A percentile compares a stretch with the other conserved stretches of the same genome.
Conservation (phyloP, 2,329 filamentous ascomycete genomes). For the Myriosclerotinia duriaeana region DNA sequence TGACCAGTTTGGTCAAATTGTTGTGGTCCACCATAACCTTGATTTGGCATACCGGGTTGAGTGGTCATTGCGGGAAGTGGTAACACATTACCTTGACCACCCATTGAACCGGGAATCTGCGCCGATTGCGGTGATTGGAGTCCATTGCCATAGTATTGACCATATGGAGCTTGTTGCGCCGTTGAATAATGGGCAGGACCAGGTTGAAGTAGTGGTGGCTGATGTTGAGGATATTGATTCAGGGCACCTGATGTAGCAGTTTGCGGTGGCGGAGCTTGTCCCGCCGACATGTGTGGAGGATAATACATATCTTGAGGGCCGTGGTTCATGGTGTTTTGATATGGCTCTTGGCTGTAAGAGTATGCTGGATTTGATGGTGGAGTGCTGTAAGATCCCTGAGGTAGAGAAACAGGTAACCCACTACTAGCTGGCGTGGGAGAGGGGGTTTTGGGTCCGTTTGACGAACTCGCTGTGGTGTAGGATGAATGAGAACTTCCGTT, state of each 20-base stretch:
- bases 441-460: constrained; percentile 72
- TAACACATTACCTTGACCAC: constrained; percentile 63
- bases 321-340: constrained; percentile 72
- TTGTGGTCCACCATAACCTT: constrained; percentile 50
- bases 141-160: constrained; percentile 73
- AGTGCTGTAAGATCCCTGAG: constrained; percentile 41
- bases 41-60: constrained; percentile 49
- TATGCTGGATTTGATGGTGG: constrained; percentile 45
- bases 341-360: constrained; percentile 43
- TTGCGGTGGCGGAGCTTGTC: constrained; percentile 72
- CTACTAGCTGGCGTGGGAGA: constrained; percentile 62
- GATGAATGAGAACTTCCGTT: constrained; percentile 56
- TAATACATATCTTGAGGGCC: constrained; percentile 83
- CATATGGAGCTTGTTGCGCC: constrained; percentile 52
- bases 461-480: constrained; percentile 52
- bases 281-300: constrained; percentile 73
- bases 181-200: constrained; percentile 67
- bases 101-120: constrained; percentile 69
- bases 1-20: constrained; percentile 85
- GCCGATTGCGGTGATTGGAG: constrained; percentile 76
- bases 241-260: constrained; percentile 72
- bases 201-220: constrained; percentile 73
- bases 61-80: constrained; percentile 59
- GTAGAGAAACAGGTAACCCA: constrained; percentile 45
- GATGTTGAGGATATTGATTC: constrained; percentile 72